phyloP scores from a whole-genome alignment of 768 basidiomycete species.

The Calocera viscosa region DNA sequence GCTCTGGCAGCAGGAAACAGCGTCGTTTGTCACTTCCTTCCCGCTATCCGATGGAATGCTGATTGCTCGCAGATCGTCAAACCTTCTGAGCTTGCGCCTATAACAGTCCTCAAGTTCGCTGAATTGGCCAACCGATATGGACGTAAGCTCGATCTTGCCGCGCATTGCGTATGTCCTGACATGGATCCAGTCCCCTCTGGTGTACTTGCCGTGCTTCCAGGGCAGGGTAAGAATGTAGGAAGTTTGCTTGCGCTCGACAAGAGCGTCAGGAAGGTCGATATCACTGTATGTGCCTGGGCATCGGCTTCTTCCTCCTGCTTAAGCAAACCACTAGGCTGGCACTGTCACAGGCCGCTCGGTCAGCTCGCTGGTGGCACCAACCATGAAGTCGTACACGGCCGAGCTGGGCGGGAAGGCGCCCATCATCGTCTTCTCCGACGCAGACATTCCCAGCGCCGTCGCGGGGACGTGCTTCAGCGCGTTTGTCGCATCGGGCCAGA shows the following conservation, averaged over 20 bases:
- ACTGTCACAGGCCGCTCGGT: slow-evolving; percentile 66
- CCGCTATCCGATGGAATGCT: not conserved
- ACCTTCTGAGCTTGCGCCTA: slow-evolving; percentile 46
- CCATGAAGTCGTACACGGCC: slow-evolving; percentile 45
- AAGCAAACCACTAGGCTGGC: slow-evolving; percentile 42
- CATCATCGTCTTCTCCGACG: slow-evolving; percentile 65
- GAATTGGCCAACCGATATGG: slow-evolving; percentile 53
- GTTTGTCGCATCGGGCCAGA: slow-evolving; percentile 80
- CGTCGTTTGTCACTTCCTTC: slow-evolving; percentile 34
- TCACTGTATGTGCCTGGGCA: slow-evolving; percentile 45
- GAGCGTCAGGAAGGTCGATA: slow-evolving; percentile 67
- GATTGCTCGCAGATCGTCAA: slow-evolving; percentile 11
- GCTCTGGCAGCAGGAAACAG: slow-evolving; percentile 76
- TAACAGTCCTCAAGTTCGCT: slow-evolving; percentile 67
- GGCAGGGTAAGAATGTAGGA: slow-evolving; percentile 22
- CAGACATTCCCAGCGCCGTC: slow-evolving; percentile 57
- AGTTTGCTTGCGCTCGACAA: slow-evolving; percentile 59
- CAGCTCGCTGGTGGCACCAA: slow-evolving; percentile 59
- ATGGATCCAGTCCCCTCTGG: slow-evolving; percentile 52
- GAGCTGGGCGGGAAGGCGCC: slow-evolving; percentile 85
- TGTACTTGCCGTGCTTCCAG: slow-evolving; percentile 44
- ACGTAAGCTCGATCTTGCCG: slow-evolving; percentile 31
- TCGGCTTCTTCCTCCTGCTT: not conserved
- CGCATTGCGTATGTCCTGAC: not conserved
- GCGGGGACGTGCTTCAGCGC: slow-evolving; percentile 76